A percentile compares a stretch with the other conserved stretches of the same genome.
Evolutionary conservation across 257 asterid genomes (phyloP).

Genomic region (Ajuga chamaepitys): DNA sequence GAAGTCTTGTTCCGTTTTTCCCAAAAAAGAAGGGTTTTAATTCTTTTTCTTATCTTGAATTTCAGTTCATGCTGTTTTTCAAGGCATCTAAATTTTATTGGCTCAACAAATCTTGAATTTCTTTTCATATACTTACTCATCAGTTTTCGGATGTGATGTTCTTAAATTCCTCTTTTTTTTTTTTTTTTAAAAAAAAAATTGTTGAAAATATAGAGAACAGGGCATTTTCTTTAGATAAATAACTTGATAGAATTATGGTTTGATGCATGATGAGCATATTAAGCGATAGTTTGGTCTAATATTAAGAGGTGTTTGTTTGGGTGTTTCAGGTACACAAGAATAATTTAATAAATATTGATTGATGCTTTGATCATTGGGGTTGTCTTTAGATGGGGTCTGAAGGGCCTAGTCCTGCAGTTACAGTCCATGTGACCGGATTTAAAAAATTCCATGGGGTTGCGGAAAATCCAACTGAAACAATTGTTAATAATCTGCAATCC

Average conservation of each 20-base stretch:
- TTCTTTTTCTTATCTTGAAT: background rate
- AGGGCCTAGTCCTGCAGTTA: slow-evolving; percentile 74
- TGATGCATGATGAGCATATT: background rate
- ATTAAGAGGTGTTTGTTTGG: background rate
- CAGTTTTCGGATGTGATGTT: background rate
- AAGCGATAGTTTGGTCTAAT: background rate
- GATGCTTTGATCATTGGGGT: slow-evolving; percentile 19
- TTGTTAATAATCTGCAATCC: slow-evolving; percentile 66
- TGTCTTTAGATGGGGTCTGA: slow-evolving; percentile 83
- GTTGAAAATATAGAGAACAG: background rate
- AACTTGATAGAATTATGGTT: background rate
- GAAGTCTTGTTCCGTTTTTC: background rate
- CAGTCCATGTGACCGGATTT: slow-evolving; percentile 86
- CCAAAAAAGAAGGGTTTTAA: no score
- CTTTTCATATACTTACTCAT: background rate
- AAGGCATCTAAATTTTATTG: background rate
- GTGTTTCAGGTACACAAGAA: slow-evolving; percentile 21
- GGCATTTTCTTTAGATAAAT: background rate
- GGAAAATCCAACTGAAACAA: slow-evolving; percentile 90
- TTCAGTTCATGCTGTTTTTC: background rate
- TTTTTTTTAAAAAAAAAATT: no score
- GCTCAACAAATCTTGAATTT: background rate
- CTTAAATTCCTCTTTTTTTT: background rate
- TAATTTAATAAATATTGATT: slow-evolving; percentile 18
- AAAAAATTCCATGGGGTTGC: slow-evolving; percentile 92